Base-by-base conservation (phyloP, 2,329 filamentous ascomycete species). In the Leptographium lundbergii region DNA sequence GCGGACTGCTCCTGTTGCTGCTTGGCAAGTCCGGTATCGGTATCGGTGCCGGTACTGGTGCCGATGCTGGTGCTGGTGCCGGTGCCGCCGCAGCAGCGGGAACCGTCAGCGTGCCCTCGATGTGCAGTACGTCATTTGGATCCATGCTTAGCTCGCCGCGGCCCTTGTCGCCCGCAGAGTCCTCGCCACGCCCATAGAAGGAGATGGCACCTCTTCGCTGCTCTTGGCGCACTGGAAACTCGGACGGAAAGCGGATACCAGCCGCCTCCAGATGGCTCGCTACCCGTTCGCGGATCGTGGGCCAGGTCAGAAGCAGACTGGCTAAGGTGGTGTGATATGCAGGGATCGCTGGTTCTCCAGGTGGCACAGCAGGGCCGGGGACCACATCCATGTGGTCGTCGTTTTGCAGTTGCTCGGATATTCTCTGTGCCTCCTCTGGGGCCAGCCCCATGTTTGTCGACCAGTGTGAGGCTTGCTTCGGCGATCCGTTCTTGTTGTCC, bases 311-410 rank as follows among this genome's bases (percentile, higher is more conserved):
- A 22, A 97, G 75, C 62, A 91, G 82, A 56, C 94, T 89, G 1
- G 91, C 91, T n/a, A 90, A 83, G 0, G 91, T 96, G 0, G 89
- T 95, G 67, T 97, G 92, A 64, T 95, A 89, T 32, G 85, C 81
- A 0, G 90, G 88, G 59, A 95, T 88, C 1, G 87, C 82, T 17
- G 88, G 81, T 63, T 84, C 79, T 54, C 82, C 84, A 1, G 79
- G 79, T 14, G 72, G 74, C 7, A 81, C 78, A 13, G 76, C 72
- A 9, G 77, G 76, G 9, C 78, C 77, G 0, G 62, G 60, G 2
- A 79, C 76, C 1, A 73, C 72, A 59, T 82, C 78, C 56, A 75
- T 70, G 57, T 79, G 75, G 36, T 81, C 76, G 47, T 78, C 79
- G 55, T 72, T 69, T 13, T 72, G 69, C 48, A 71, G 68, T 57